Conservation (phyloP, 2,329 filamentous ascomycete species). For the Emericellopsis cladophorae region DNA sequence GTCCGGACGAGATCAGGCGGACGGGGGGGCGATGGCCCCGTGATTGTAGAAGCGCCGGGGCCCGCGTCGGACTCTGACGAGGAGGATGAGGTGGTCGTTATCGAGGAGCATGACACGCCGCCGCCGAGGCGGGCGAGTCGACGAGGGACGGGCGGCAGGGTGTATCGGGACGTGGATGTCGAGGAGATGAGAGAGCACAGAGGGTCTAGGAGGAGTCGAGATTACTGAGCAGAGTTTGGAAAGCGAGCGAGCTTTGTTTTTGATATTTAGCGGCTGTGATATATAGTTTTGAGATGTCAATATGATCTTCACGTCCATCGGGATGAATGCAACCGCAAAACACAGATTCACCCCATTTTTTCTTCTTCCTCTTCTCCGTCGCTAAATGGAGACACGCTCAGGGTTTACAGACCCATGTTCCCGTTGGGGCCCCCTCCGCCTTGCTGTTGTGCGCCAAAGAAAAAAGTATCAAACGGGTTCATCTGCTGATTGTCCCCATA, state of each 20-base stretch:
- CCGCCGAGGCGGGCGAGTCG: conserved; percentile 11
- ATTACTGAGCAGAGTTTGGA: background rate
- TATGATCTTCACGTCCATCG: background rate
- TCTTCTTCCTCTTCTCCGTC: no score
- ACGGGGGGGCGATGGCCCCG: conserved; percentile 3
- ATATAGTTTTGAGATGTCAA: background rate
- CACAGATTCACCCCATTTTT: no score
- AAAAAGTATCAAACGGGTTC: conserved; percentile 61
- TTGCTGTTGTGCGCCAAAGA: conserved; percentile 45
- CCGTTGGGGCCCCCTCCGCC: conserved; percentile 5
- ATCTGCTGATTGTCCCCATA: conserved; percentile 48
- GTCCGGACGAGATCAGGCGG: background rate
- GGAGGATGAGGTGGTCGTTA: conserved; percentile 24
- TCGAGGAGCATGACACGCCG: conserved; percentile 17
- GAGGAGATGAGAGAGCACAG: background rate
- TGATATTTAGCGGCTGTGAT: background rate
- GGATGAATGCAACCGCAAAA: no score
- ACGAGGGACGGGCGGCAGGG: conserved; percentile 3
- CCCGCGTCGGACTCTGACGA: conserved; percentile 13
- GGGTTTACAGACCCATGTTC: conserved; percentile 3
- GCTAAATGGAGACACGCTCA: no score
- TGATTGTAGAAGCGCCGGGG: conserved; percentile 13
- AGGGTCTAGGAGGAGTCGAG: background rate
- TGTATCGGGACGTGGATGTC: background rate
- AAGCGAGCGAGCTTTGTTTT: background rate